These are phyloP conservation scores for Wickerhamiella brachini DNA, from an alignment of 805 yeast genomes.

Conservation along the genomic window DNA sequence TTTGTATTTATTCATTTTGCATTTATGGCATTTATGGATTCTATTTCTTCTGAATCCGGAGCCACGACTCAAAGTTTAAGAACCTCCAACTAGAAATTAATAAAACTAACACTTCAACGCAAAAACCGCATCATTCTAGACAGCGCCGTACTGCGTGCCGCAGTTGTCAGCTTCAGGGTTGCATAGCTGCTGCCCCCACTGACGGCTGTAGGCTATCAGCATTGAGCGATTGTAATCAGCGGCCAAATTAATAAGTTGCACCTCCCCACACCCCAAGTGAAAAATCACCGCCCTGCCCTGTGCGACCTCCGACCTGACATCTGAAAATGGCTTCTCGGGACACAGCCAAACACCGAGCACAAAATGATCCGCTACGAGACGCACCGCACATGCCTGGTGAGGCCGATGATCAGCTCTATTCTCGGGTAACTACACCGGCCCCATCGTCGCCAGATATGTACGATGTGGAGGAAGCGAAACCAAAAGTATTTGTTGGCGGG, in stretches of 20 bases:
- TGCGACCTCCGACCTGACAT: background rate
- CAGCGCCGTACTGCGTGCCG: background rate
- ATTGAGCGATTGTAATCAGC: background rate
- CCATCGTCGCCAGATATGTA: constrained; percentile 20
- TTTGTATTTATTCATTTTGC: no score
- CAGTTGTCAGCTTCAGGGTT: background rate
- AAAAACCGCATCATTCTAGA: no score
- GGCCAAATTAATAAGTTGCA: background rate
- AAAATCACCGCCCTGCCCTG: background rate
- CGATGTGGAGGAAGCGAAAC: constrained; percentile 16
- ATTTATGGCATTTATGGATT: no score
- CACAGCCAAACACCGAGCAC: background rate
- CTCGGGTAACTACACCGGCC: constrained; percentile 8
- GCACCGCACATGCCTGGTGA: background rate
- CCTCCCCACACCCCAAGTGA: background rate
- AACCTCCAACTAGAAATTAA: no score
- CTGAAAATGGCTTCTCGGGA: background rate
- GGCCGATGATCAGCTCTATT: background rate
- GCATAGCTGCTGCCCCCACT: background rate
- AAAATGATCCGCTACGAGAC: background rate
- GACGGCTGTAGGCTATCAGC: background rate
- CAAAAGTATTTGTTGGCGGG: constrained; percentile 48
- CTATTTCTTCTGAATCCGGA: no score
- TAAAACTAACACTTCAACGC: no score
- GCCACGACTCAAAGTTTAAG: no score